Conservation (phyloP, 139 green algal genomes). For the Picochlorum sp. region DNA sequence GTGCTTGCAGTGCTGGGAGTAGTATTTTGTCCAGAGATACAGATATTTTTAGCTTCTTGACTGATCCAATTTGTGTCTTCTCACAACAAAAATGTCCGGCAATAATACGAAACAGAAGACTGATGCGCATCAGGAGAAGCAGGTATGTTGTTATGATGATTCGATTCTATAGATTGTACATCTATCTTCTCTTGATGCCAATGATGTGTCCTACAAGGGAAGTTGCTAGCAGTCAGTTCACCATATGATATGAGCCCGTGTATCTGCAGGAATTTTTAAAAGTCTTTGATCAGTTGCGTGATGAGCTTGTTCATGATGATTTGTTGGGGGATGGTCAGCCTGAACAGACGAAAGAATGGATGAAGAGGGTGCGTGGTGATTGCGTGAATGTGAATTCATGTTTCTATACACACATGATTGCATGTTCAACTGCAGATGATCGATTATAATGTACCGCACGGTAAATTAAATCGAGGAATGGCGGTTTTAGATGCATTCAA, state of each 20-base stretch:
- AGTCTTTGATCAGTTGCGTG: conserved; percentile 57
- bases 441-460: conserved; percentile 90
- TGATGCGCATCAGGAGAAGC: conserved; percentile 18
- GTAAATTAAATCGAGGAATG: conserved; percentile 97
- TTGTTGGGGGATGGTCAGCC: conserved; percentile 42
- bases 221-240: background rate
- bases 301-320: conserved; percentile 61
- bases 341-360: conserved; percentile 48
- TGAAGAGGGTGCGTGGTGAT: conserved; percentile 49
- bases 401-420: too few species aligned
- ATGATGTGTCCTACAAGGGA: too few species aligned
- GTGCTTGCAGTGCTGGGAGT: too few species aligned
- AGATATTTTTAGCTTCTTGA: too few species aligned
- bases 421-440: conserved; percentile 55
- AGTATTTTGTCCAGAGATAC: too few species aligned
- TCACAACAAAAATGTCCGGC: background rate
- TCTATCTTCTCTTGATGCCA: too few species aligned
- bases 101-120: conserved; percentile 22
- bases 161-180: too few species aligned
- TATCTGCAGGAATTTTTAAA: conserved; percentile 55
- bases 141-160: conserved; percentile 19
- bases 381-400: too few species aligned
- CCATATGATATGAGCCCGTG: conserved; percentile 1
- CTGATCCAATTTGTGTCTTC: too few species aligned
- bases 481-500: conserved; percentile 80